A percentile compares a stretch with the other conserved stretches of the same genome.
phyloP scores from a whole-genome alignment of 2,329 filamentous ascomycete genomes.

The Cladosporium oxysporum region DNA sequence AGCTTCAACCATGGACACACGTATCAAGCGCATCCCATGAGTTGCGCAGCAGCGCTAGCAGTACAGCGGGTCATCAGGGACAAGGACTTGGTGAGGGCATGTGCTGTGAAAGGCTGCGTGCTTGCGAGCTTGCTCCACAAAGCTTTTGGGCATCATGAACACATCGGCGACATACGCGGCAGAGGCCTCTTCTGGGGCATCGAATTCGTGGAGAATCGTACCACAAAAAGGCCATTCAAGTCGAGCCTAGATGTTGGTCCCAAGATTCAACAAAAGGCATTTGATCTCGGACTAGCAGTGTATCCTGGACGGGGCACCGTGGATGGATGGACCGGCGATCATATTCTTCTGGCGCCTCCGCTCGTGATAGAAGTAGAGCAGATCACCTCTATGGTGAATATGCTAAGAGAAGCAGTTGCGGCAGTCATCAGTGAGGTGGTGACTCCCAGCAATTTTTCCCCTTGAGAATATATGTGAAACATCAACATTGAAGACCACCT shows the following conservation, averaged over 20 bases:
- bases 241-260: background rate
- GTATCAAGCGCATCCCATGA: slow-evolving; percentile 59
- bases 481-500: too few relatives aligned
- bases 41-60: slow-evolving; percentile 61
- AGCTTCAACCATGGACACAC: slow-evolving; percentile 61
- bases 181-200: slow-evolving; percentile 57
- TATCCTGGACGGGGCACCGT: background rate
- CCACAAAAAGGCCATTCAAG: background rate
- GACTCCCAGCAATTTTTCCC: too few relatives aligned
- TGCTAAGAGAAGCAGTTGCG: background rate
- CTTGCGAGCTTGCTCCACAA: slow-evolving; percentile 47
- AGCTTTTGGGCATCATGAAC: slow-evolving; percentile 44
- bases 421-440: too few relatives aligned
- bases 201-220: slow-evolving; percentile 24
- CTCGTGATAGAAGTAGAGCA: background rate
- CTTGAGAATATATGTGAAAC: too few relatives aligned
- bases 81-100: background rate
- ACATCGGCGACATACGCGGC: slow-evolving; percentile 62
- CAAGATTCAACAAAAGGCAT: background rate
- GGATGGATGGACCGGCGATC: background rate
- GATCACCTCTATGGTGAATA: background rate
- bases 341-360: background rate
- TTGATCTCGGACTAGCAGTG: background rate
- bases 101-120: slow-evolving; percentile 48
- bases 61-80: slow-evolving; percentile 57